These are phyloP conservation scores for Friedmanniomyces endolithicus DNA, from an alignment of 495 filamentous ascomycete species.

Conservation along the genomic window DNA sequence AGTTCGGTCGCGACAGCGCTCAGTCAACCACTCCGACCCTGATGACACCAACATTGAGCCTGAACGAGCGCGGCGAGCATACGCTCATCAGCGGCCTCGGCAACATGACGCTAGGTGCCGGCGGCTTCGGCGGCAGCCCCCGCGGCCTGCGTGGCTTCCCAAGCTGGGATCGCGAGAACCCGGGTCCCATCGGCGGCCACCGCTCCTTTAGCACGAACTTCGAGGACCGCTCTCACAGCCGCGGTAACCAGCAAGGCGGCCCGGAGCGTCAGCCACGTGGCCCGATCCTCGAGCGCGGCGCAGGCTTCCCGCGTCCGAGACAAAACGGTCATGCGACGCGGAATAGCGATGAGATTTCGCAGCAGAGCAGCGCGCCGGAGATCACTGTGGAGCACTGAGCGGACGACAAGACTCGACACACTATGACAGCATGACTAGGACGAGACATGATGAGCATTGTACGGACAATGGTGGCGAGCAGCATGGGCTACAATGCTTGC, in stretches of 20 bases:
- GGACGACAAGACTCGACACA: neutral
- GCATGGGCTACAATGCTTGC: neutral
- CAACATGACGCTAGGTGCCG: conserved; percentile 47
- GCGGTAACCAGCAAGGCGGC: conserved; percentile 26
- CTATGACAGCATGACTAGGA: conserved; percentile 3
- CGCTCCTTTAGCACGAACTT: conserved; percentile 57
- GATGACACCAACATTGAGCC: conserved; percentile 60
- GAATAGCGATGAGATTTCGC: conserved; percentile 64
- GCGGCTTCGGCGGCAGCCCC: conserved; percentile 45
- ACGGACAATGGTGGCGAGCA: neutral
- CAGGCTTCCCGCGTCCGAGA: conserved; percentile 58
- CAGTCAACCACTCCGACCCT: conserved; percentile 56
- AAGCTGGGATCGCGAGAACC: conserved; percentile 50
- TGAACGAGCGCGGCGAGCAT: conserved; percentile 50
- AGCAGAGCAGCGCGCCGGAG: conserved; percentile 39
- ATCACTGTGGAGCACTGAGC: conserved; percentile 32
- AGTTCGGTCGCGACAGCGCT: conserved; percentile 36
- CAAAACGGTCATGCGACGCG: conserved; percentile 71
- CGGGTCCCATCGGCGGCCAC: conserved; percentile 76
- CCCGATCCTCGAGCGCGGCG: conserved; percentile 61
- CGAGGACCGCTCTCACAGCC: conserved; percentile 52
- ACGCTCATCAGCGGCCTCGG: conserved; percentile 56
- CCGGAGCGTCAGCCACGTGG: conserved; percentile 76
- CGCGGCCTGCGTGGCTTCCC: conserved; percentile 51
- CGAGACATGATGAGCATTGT: neutral